A percentile compares a stretch with the other conserved stretches of the same genome.
phyloP scores from a whole-genome alignment of 352 stramenopile genomes.

The Hyphochytrium catenoides region DNA sequence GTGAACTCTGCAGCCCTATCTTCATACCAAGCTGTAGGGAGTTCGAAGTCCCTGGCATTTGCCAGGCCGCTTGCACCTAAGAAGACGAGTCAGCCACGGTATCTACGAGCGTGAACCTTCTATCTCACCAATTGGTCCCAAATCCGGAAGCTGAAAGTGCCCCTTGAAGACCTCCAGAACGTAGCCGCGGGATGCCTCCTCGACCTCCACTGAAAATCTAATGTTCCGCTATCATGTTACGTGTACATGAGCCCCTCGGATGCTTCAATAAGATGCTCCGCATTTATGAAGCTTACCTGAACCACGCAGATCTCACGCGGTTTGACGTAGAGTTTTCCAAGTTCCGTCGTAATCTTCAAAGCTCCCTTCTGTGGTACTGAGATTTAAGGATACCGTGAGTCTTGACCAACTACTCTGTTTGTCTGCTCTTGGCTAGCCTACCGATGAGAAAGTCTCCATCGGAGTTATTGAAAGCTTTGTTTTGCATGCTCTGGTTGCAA shows the following conservation, averaged over 20 bases:
- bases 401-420: background rate
- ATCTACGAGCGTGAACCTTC: no score
- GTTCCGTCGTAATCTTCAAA: slow-evolving; percentile 77
- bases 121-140: slow-evolving; percentile 88
- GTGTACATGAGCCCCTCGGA: no score
- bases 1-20: slow-evolving; percentile 45
- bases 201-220: slow-evolving; percentile 68
- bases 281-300: no score
- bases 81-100: no score
- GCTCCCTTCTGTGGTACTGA: slow-evolving; percentile 62
- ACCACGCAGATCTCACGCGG: slow-evolving; percentile 84
- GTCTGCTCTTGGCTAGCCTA: no score
- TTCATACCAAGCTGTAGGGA: slow-evolving; percentile 66
- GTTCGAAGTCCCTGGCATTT: slow-evolving; percentile 82
- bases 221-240: no score
- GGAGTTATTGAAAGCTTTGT: slow-evolving; percentile 78
- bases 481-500: slow-evolving; percentile 61
- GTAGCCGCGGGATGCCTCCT: slow-evolving; percentile 67
- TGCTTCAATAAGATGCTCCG: no score
- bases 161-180: slow-evolving; percentile 84
- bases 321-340: slow-evolving; percentile 54
- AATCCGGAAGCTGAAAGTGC: slow-evolving; percentile 79
- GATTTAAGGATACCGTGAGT: background rate
- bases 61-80: slow-evolving; percentile 83
- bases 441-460: slow-evolving; percentile 91